These are phyloP conservation scores for Pythium folliculosum DNA, from an alignment of 352 stramenopile species.

Conservation along the genomic window DNA sequence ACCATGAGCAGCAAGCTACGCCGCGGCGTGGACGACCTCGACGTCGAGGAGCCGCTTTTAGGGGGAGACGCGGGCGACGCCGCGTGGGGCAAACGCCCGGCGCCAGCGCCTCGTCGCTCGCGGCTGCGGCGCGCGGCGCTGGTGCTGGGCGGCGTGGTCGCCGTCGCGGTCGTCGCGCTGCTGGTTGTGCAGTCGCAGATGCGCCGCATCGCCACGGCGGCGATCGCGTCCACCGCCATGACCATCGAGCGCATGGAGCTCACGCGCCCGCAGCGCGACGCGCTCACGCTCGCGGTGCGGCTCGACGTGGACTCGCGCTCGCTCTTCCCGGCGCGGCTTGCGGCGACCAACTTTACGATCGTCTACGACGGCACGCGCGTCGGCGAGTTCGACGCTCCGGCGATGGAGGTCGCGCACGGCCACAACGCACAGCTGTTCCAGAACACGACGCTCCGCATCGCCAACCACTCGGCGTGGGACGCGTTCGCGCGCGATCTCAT, in stretches of 20 bases:
- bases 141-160: constrained; percentile 14
- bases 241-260: constrained; percentile 61
- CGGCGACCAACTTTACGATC: constrained; percentile 52
- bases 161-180: constrained; percentile 33
- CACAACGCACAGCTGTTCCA: constrained; percentile 49
- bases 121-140: constrained; percentile 12
- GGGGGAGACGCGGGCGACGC: constrained; percentile 1
- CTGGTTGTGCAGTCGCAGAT: constrained; percentile 56
- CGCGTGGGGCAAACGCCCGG: not conserved
- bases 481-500: constrained; percentile 74
- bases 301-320: constrained; percentile 54
- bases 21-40: constrained; percentile 17
- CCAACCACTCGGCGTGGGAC: constrained; percentile 60
- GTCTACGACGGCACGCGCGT: constrained; percentile 40
- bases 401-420: constrained; percentile 56
- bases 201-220: constrained; percentile 47
- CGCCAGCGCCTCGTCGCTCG: constrained; percentile 1
- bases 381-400: constrained; percentile 46
- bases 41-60: constrained; percentile 26
- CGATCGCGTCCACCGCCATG: constrained; percentile 66
- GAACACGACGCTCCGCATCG: constrained; percentile 55
- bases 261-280: constrained; percentile 34
- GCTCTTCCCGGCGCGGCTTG: constrained; percentile 50
- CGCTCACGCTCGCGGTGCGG: constrained; percentile 51
- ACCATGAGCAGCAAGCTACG: constrained; percentile 14